phyloP scores from a whole-genome alignment of 83 land plant species.

The Thuja plicata region DNA sequence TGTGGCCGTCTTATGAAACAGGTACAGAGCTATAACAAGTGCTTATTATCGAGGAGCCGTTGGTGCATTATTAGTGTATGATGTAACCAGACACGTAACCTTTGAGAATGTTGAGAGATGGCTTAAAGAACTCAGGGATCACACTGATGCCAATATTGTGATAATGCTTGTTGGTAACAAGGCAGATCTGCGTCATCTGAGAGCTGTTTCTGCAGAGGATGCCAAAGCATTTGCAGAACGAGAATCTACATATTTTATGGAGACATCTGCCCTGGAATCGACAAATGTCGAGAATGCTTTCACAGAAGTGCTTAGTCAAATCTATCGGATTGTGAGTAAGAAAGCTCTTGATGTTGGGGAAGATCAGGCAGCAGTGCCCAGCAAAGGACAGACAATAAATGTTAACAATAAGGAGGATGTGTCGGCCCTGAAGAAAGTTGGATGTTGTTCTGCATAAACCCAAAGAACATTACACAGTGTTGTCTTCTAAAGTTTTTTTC shows the following conservation, averaged over 20 bases:
- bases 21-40: slow-evolving; percentile 36
- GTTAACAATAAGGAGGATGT: slow-evolving; percentile 45
- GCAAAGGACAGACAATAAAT: slow-evolving; percentile 43
- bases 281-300: slow-evolving; percentile 42
- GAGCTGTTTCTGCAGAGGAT: slow-evolving; percentile 48
- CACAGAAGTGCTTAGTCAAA: slow-evolving; percentile 44
- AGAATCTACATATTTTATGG: slow-evolving; percentile 42
- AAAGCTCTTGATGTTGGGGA: slow-evolving; percentile 44
- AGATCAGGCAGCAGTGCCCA: slow-evolving; percentile 42
- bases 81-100: slow-evolving; percentile 32
- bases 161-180: slow-evolving; percentile 57
- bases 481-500: background rate
- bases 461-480: background rate
- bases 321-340: slow-evolving; percentile 37
- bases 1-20: background rate
- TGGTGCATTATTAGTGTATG: slow-evolving; percentile 32
- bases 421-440: slow-evolving; percentile 37
- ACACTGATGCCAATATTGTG: slow-evolving; percentile 45
- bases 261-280: slow-evolving; percentile 43
- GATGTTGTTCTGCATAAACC: slow-evolving; percentile 34
- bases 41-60: slow-evolving; percentile 37
- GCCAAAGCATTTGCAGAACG: slow-evolving; percentile 36
- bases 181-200: slow-evolving; percentile 48
- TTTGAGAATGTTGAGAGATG: slow-evolving; percentile 41
- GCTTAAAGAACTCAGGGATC: slow-evolving; percentile 38